Evolutionary conservation across 495 filamentous ascomycete species (phyloP), one percentile per base, ranked within the genome.

Genomic region (Penicillium steckii): DNA sequence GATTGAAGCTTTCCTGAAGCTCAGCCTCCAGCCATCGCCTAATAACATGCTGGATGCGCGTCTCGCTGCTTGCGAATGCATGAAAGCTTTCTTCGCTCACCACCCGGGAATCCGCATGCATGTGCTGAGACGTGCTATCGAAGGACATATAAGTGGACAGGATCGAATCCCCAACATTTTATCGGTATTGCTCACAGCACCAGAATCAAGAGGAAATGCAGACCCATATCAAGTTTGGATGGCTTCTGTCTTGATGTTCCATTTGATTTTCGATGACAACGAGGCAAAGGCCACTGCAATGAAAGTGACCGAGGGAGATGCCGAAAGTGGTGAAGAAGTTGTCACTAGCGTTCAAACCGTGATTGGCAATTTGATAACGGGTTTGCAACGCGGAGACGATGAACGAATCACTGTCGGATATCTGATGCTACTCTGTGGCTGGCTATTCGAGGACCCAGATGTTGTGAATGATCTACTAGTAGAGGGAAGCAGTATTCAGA

Each of bases 201-300:
- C 83, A 32, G 80, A 78, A 18, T 70, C 74, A 22, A 74, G 78
- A 43, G 75, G 79, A 64, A 76, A 72, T 56, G 79, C 57, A n/a
- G 92, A 97, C 67, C 91, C 92, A 1, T 97, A 97, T 71, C 82
- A 90, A 54, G 79, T 84, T 43, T 97, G 91, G 90, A 90, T 97
- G 68, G 93, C 95, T 6, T 83, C 88, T 51, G 84, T 92, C n/a
- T 77, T 97, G 50, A 80, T 95, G 65, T 85, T 95, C 56, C 92
- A 97, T 57, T 75, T 98, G n/a, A 64, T 97, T 12, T 88, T 85
- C 47, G 91, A 95, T 48, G 85, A 94, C 60, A 71, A 78, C 12
- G 83, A 91, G 59, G 87, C 88, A 2, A 97, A 97, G 62, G 77
- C 76, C 15, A 73, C 88, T 21, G 87, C 91, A 18, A 91, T 91